phyloP scores from a whole-genome alignment of 2,329 filamentous ascomycete genomes.

The Pseudogymnoascus sp. region DNA sequence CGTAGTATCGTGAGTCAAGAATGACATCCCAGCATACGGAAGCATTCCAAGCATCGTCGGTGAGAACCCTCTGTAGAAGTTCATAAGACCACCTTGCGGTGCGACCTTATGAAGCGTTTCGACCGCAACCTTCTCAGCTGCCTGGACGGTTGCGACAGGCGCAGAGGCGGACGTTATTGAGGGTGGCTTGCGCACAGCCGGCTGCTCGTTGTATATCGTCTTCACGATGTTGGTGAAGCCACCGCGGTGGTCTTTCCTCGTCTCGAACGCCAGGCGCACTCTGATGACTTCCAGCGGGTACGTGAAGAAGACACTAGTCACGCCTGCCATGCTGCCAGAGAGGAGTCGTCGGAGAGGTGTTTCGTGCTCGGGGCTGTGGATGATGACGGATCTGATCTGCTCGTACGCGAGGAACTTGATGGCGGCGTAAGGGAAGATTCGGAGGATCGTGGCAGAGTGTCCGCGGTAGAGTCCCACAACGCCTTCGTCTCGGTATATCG shows the following conservation, averaged over 20 bases:
- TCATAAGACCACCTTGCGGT: constrained; percentile 64
- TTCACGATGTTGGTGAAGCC: constrained; percentile 70
- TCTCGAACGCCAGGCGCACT: constrained; percentile 92
- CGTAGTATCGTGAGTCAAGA: constrained; percentile 86
- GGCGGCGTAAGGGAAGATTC: constrained; percentile 94
- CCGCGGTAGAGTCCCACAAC: constrained; percentile 76
- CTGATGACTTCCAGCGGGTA: constrained; percentile 91
- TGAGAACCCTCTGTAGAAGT: constrained; percentile 93
- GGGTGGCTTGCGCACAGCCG: constrained; percentile 30
- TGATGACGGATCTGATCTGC: constrained; percentile 77
- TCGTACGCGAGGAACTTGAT: constrained; percentile 99
- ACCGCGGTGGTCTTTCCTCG: constrained; percentile 63
- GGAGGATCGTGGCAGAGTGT: constrained; percentile 85
- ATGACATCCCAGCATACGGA: constrained; percentile 91
- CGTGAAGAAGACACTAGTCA: constrained; percentile 90
- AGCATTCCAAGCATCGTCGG: constrained; percentile 92
- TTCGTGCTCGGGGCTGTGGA: constrained; percentile 65
- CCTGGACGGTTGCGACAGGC: constrained; percentile 31
- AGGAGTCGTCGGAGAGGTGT: constrained; percentile 70
- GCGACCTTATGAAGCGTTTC: constrained; percentile 43
- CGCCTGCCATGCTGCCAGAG: constrained; percentile 69
- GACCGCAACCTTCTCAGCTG: constrained; percentile 34
- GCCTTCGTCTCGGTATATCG: constrained; percentile 74
- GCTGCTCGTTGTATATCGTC: constrained; percentile 76
- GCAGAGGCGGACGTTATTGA: constrained; percentile 16